phyloP scores from a whole-genome alignment of 1,139 yeast genomes.

The Yamadazyma atlantica region DNA sequence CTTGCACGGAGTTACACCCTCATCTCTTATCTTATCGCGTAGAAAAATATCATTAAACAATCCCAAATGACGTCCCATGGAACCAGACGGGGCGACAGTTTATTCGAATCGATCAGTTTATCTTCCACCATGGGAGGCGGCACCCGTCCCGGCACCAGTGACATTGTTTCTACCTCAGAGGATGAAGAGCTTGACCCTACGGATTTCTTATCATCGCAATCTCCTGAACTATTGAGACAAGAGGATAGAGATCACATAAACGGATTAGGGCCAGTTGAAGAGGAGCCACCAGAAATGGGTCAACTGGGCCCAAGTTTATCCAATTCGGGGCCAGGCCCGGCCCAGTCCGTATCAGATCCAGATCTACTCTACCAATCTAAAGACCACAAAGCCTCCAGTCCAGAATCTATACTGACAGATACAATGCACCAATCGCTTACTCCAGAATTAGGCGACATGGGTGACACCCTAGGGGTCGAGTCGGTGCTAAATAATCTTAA shows the following conservation, averaged over 20 bases:
- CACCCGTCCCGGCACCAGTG: not conserved
- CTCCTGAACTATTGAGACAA: slow-evolving; percentile 10
- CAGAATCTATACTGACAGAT: slow-evolving; percentile 13
- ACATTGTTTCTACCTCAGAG: no score
- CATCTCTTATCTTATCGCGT: not conserved
- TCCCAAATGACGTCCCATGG: not conserved
- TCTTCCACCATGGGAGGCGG: slow-evolving; percentile 14
- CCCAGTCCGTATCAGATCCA: not conserved
- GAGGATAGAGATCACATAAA: not conserved
- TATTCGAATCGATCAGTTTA: slow-evolving; percentile 19
- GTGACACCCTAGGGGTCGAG: no score
- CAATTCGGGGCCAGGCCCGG: no score
- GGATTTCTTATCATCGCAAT: slow-evolving; percentile 27
- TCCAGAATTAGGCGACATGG: not conserved
- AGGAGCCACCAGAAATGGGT: not conserved
- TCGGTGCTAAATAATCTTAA: slow-evolving; percentile 1
- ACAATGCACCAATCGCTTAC: slow-evolving; percentile 7
- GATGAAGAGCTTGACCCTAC: slow-evolving; percentile 33
- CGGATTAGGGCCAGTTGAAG: not conserved
- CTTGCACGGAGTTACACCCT: no score
- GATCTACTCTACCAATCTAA: no score
- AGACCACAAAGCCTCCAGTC: slow-evolving; percentile 3
- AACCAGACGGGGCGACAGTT: slow-evolving; percentile 2
- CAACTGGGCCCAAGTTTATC: no score
- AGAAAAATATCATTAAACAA: not conserved